phyloP scores from a whole-genome alignment of 1,139 yeast species.

The Debaryomyces udenii region DNA sequence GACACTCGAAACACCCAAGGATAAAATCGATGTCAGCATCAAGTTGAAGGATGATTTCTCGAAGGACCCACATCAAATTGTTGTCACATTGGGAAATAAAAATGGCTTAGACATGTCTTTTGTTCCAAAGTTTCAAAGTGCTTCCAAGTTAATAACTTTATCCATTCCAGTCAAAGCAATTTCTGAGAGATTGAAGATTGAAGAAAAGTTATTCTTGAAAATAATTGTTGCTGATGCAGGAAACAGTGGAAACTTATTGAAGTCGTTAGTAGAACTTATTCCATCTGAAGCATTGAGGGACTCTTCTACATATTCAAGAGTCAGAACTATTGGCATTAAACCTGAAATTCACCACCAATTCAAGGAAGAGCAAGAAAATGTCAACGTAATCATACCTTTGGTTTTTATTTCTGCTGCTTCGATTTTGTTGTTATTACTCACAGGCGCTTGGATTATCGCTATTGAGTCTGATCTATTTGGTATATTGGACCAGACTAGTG shows the following conservation, averaged over 20 bases:
- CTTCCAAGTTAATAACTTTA: slow-evolving; percentile 25
- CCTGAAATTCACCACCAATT: slow-evolving; percentile 77
- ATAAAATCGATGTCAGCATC: slow-evolving; percentile 34
- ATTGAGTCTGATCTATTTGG: slow-evolving; percentile 50
- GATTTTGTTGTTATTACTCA: slow-evolving; percentile 43
- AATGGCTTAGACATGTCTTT: slow-evolving; percentile 29
- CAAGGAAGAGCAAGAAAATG: slow-evolving; percentile 56
- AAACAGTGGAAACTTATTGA: slow-evolving; percentile 26
- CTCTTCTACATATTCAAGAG: slow-evolving; percentile 31
- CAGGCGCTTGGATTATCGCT: slow-evolving; percentile 50
- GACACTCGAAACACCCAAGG: slow-evolving; percentile 35
- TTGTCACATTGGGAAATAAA: slow-evolving; percentile 31
- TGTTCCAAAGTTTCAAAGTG: slow-evolving; percentile 27
- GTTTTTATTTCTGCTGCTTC: slow-evolving; percentile 53
- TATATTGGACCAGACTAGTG: slow-evolving; percentile 30
- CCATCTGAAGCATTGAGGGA: slow-evolving; percentile 35
- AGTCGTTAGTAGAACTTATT: slow-evolving; percentile 35
- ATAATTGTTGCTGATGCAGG: slow-evolving; percentile 37
- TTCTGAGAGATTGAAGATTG: slow-evolving; percentile 42
- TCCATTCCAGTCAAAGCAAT: slow-evolving; percentile 35
- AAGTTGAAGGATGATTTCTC: slow-evolving; percentile 24
- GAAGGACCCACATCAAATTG: slow-evolving; percentile 30
- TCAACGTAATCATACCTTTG: slow-evolving; percentile 56
- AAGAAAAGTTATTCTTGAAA: slow-evolving; percentile 34
- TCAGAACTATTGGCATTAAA: slow-evolving; percentile 41